phyloP scores from a whole-genome alignment of 2,329 filamentous ascomycete genomes.

The Colletotrichum nymphaeae region DNA sequence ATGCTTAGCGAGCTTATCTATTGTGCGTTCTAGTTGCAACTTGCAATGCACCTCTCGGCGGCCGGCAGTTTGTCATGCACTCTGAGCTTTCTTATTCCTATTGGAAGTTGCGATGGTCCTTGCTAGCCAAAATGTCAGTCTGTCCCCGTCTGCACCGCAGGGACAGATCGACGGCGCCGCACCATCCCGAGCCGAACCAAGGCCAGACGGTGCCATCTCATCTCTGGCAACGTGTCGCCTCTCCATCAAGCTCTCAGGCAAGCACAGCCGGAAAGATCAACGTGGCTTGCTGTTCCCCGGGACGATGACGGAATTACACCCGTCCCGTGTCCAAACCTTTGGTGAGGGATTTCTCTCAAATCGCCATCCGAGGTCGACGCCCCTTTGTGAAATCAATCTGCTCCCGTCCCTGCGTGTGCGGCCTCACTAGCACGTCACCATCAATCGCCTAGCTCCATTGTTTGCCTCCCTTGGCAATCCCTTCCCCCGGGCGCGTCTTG shows the following conservation, averaged over 20 bases:
- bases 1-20: background rate
- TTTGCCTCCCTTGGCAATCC: background rate
- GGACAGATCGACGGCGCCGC: conserved; percentile 3
- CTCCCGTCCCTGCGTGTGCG: conserved; percentile 7
- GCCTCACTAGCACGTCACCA: background rate
- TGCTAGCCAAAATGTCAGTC: background rate
- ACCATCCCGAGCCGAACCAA: conserved; percentile 2
- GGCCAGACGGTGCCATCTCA: conserved; percentile 24
- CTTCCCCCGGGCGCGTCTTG: background rate
- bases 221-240: conserved; percentile 20
- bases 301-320: background rate
- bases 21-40: background rate
- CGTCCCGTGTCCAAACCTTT: background rate
- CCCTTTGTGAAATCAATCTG: background rate
- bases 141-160: background rate
- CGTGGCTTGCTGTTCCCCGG: background rate
- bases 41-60: conserved; percentile 1
- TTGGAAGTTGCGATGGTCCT: conserved; percentile 15
- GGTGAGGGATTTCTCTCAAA: background rate
- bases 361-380: background rate
- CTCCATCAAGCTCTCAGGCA: background rate
- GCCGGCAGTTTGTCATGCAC: conserved; percentile 19
- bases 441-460: background rate
- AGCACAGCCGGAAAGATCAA: background rate
- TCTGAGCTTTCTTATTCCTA: conserved; percentile 26